Evolutionary conservation across 192 early-diverging fungal genomes (phyloP), one percentile per base, ranked within the genome.

Genomic region (Coemansia sp.): DNA sequence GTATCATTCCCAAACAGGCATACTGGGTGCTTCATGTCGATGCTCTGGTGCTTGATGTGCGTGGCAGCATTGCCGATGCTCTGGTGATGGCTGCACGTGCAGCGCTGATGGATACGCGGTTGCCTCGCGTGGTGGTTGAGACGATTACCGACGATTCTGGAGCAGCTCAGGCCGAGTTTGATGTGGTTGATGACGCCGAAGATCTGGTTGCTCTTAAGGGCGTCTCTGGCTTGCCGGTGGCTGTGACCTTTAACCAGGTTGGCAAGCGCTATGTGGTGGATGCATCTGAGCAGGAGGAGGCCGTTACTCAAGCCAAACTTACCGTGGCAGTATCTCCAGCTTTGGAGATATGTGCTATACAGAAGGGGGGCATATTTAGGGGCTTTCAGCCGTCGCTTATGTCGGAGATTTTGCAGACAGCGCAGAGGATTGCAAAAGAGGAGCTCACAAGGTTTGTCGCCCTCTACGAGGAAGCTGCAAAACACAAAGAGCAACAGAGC

Each of bases 1-100:
- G 91, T 73, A 96, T 99, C 65, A 94, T 98, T 66, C 93, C 93
- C 7, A 90, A 91, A 14, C 81, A 90, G 58, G 87, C 91, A 14
- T 96, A 94, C 76, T 99, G 95, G 95, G 80, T 97, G 45, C 75
- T 98, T 12, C 90, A 95, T 61, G 83, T 97, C 8, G 96, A 98
- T 65, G 96, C 91, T 3, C 75, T 97, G 85, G 92, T 98, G 12
- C 77, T 99, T 66, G 94, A 96, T 57, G 93, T 89, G 69, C 92
- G 87, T 39, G 97, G 97, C 17, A 93, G 93, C 65, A 64, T 97
- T 43, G 67, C 93, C 16, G 97, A 99, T 80, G 79, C 89, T 14
- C 86, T 98, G 55, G 88, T 94, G 49, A 86, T 94, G 79, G 94
- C 95, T 17, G 86, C 88, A 6, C 85, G 94, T 10, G 97, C 93